These are phyloP conservation scores for Pseudohalonectria lignicola DNA, from an alignment of 2,329 filamentous ascomycete species.

Conservation along the genomic window DNA sequence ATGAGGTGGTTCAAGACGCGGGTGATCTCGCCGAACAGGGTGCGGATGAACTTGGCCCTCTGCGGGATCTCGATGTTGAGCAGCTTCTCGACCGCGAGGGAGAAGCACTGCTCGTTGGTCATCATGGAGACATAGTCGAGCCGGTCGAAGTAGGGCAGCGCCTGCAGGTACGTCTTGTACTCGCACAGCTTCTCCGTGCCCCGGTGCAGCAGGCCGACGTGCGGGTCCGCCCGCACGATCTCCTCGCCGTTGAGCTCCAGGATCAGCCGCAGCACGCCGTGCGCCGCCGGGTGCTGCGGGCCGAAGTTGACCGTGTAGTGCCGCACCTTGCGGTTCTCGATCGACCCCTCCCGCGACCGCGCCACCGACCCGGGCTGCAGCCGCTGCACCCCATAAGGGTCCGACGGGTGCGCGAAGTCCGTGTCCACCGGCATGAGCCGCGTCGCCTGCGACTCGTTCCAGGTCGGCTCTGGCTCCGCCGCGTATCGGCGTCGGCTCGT, in stretches of 20 bases:
- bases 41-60: slow-evolving; percentile 93
- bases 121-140: slow-evolving; percentile 99
- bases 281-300: slow-evolving; percentile 94
- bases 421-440: slow-evolving; percentile 55
- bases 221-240: slow-evolving; percentile 91
- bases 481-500: slow-evolving; percentile 53
- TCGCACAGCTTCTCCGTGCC: slow-evolving; percentile 99
- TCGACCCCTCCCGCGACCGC: slow-evolving; percentile 33
- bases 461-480: slow-evolving; percentile 40
- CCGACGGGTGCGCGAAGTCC: slow-evolving; percentile 43
- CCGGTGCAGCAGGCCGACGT: slow-evolving; percentile 90
- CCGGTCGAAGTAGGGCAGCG: slow-evolving; percentile 95
- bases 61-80: slow-evolving; percentile 94
- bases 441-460: slow-evolving; percentile 43
- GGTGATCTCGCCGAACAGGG: slow-evolving; percentile 90
- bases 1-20: slow-evolving; percentile 94
- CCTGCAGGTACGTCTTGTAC: slow-evolving; percentile 99
- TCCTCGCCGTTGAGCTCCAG: slow-evolving; percentile 96
- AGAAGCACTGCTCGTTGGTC: slow-evolving; percentile 98
- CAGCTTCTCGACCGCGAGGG: slow-evolving; percentile 93
- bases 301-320: slow-evolving; percentile 99
- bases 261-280: slow-evolving; percentile 95
- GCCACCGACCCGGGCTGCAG: slow-evolving; percentile 28
- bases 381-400: slow-evolving; percentile 35
- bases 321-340: slow-evolving; percentile 70